Percentiles rank a stretch among this genome's conserved stretches.
phyloP scores from a whole-genome alignment of 768 basidiomycete species.

The Filobasidium floriforme region DNA sequence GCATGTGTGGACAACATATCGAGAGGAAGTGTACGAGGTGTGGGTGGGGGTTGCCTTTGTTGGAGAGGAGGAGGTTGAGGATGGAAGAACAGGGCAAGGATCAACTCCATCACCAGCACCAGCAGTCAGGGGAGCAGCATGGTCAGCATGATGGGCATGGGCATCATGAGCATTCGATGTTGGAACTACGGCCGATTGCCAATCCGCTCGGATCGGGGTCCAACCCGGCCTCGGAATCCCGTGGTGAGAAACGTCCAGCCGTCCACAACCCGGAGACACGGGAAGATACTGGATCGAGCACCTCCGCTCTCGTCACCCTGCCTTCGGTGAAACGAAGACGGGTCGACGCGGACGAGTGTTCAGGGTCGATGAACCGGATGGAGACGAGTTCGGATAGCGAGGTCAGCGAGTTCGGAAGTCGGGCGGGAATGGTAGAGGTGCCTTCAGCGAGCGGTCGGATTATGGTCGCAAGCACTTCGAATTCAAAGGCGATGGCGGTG shows the following conservation, averaged over 20 bases:
- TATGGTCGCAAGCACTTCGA: background rate
- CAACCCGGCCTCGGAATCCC: too few relatives aligned
- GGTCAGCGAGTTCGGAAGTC: background rate
- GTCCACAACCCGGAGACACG: too few relatives aligned
- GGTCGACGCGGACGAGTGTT: background rate
- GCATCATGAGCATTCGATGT: background rate
- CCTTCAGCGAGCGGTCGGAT: too few relatives aligned
- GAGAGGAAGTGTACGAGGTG: constrained; percentile 94
- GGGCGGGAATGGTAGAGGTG: background rate
- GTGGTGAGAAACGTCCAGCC: too few relatives aligned
- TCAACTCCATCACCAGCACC: constrained; percentile 25
- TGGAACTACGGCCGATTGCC: too few relatives aligned
- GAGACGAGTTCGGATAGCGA: constrained; percentile 3
- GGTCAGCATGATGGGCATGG: constrained; percentile 10
- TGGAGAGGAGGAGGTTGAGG: constrained; percentile 52
- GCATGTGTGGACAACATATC: constrained; percentile 97
- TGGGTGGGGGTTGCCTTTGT: constrained; percentile 89
- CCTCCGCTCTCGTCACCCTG: too few relatives aligned
- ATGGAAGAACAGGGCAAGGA: constrained; percentile 34
- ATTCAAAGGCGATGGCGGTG: background rate
- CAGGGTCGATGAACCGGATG: background rate
- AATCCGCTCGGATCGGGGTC: too few relatives aligned
- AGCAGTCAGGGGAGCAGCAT: background rate
- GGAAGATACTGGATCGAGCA: too few relatives aligned
- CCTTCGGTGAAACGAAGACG: background rate